Base-by-base conservation (phyloP, 2,329 filamentous ascomycete species). In the Diaporthe caulivora region DNA sequence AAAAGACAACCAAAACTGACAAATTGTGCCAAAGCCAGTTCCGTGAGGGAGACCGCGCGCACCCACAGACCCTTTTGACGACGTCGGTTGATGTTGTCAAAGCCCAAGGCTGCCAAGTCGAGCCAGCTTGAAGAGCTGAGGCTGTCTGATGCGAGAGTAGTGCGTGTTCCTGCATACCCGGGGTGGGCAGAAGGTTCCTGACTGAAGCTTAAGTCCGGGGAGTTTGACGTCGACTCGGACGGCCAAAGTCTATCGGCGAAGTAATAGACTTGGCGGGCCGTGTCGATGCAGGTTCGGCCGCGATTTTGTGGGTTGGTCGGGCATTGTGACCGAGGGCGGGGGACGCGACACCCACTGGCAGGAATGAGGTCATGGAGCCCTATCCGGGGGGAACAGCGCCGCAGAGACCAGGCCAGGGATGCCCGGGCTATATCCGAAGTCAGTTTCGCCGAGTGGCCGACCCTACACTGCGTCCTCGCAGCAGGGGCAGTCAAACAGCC, bases 391-490 rank as follows among this genome's bases (percentile, higher is more conserved):
- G 37, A 13, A 10, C 7, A 2, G 37, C 24, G 18, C 26, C 9
- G 60, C 24, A 49, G 15, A 64, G 58, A 9, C 11, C 21, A 49
- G n/a, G 44, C 29, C 62, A 65, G 62, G 62, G 62, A 65, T 65
- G 29, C 29, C 62, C 62, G 62, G 62, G 44, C 62, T 51, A 53
- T 67, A 26, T 17, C 62, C 62, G 62, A 53, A 53, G 11, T 29
- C 47, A 53, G 47, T 53, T 26, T 40, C 47, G 62, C 62, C 47
- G 62, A 53, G 47, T 53, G 18, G 44, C 62, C 47, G 53, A 67
- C 75, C 75, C 62, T 74, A 71, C 58, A 75, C 75, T 72, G 51
- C 64, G 55, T 53, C 47, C 31, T 58, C 24, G 11, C 18, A 49
- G n/a, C 37, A 49, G 53, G 47, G 55, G 34, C 18, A 29, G 42